Conservation (phyloP, 2,329 filamentous ascomycete genomes). For the Zasmidium citrigriseum region DNA sequence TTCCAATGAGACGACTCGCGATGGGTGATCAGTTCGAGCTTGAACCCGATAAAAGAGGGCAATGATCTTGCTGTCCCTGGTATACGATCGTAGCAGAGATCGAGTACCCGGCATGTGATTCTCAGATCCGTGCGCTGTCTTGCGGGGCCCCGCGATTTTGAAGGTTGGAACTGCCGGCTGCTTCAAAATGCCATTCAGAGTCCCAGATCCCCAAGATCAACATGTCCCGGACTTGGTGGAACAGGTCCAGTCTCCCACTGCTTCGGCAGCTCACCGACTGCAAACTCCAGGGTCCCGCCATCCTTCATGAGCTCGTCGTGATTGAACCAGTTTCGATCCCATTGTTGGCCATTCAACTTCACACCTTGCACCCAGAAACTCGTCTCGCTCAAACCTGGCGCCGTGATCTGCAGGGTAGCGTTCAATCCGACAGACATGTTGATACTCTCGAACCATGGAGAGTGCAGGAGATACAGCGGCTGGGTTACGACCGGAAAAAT, state of each 20-base stretch:
- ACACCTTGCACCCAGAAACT: slow-evolving; percentile 62
- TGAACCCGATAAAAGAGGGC: no score
- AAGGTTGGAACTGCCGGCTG: no score
- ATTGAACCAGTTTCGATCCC: slow-evolving; percentile 65
- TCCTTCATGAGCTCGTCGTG: slow-evolving; percentile 67
- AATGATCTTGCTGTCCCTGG: no score
- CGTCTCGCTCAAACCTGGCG: slow-evolving; percentile 22
- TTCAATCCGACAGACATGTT: slow-evolving; percentile 58
- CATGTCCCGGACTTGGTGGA: slow-evolving; percentile 47
- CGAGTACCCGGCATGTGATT: no score
- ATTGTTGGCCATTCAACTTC: slow-evolving; percentile 62
- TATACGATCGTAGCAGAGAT: no score
- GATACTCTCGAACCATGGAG: slow-evolving; percentile 62
- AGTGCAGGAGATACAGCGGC: slow-evolving; percentile 48
- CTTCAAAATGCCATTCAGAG: no score
- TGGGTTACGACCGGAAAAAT: slow-evolving; percentile 69
- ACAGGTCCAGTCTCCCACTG: slow-evolving; percentile 61
- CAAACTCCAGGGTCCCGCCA: slow-evolving; percentile 65
- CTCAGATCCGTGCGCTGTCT: no score
- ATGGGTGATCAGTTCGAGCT: no score
- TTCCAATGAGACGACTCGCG: no score
- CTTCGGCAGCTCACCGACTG: slow-evolving; percentile 54
- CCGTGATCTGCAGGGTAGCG: slow-evolving; percentile 57
- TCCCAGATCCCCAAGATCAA: no score
- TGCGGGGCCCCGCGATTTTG: no score